Base-by-base conservation (phyloP, 192 early-diverging fungal species). In the Paraglomus occultum region DNA sequence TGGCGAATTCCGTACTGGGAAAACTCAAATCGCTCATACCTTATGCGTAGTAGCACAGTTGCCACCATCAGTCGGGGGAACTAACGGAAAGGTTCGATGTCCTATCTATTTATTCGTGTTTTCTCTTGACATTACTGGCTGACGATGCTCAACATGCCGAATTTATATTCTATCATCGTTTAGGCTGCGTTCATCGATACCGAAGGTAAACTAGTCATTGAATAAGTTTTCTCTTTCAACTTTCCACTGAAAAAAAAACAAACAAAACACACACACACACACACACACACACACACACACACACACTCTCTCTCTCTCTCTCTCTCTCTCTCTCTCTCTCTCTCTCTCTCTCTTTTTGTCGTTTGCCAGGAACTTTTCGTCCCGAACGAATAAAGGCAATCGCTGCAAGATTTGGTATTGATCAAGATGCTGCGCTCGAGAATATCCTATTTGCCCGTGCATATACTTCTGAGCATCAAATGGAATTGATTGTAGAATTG, bases 1-100 rank as follows among this genome's bases (percentile, higher is more conserved):
- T 79, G 92, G 93, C 11, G 91, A 93, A 73, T 94, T 91, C 73
- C 76, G 92, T 38, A 94, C 92, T 7, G 92, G 92, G 1, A 94
- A 94, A 67, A 94, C 91, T 1, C 91, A 94, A 73, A 73, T 94
- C 2, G 82, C 79, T 10, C 92, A 92, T 64, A 94, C 92, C 0
- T 73, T 94, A 10, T 91, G 90, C 71, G 91, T 93, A 6, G 79
- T 80, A 2, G 85, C 81, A 20, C 93, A 94, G 57, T 80, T 94
- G n/a, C 88, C 91, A 1, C 17, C 69, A 3, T 54, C 64, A 5
- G 84, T 89, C 81, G 93, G 93, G 18, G 93, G 93, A 46, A 88
- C 84, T 15, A 85, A 87, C 43, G 89, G 92, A 39, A 91, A 92
- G 78, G 87, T 86, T 73, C 50, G 63, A 22, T 14, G 22, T 18